Evolutionary conservation across 179 eudicot species (phyloP), one percentile per base, ranked within the genome.

Genomic region (Vitellaria paradoxa): DNA sequence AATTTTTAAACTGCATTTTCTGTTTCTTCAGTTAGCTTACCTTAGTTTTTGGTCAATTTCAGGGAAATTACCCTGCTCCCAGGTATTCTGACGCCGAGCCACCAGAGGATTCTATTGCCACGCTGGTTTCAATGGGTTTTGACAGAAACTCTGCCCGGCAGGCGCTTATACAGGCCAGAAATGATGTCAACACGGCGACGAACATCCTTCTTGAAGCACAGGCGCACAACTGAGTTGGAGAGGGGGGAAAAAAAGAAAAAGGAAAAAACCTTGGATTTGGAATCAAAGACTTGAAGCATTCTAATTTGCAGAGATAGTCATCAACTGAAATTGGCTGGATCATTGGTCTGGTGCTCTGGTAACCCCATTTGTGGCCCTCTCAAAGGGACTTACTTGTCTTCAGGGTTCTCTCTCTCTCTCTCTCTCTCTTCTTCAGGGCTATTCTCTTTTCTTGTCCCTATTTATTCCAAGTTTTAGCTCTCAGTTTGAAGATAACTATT

Each of bases 181-280:
- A 93, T 45, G 98, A 93, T 84, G 45, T 96, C 72, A 96, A 90
- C 75, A 88, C 88, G 37, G 99, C 97, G 70, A 93, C 99, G 26
- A 96, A 92, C 82, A 92, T 96, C 75, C 99, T 96, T 79, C 92
- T 96, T 15, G 98, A 93, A 87, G 88, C 96, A 64, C 96, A 90
- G 73, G 81, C 89, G 46, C 97, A 89, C 71, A 91, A 2, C 37
- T 30, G 37, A 30, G 37, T 2, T 2, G 37, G 37, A 30, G 37
- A 30, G 37, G 37, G 37, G 37, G 37, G 37, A n/a, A n/a, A n/a
- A n/a, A n/a, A n/a, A n/a, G n/a, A n/a, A n/a, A n/a, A n/a, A n/a
- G n/a, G n/a, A 79, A 91, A 53, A 15, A 60, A 18, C 61, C 23
- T 13, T 55, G 37, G 37, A 30, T 30, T 30, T 30, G 37, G 37